Conservation (phyloP, 441 rosid genomes). For the Adansonia rubrostipa region DNA sequence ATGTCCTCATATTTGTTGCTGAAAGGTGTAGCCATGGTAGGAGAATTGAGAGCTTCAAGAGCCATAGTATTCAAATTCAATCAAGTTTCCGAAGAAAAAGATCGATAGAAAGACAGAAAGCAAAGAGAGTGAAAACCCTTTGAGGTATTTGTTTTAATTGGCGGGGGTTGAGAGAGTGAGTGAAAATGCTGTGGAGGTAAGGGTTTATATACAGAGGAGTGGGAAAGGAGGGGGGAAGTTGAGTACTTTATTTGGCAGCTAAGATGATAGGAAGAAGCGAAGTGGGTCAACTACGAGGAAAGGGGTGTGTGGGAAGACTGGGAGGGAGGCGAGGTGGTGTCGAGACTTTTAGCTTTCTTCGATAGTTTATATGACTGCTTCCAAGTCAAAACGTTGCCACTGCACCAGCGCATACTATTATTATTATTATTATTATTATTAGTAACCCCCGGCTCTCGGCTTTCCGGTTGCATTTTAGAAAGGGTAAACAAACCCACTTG, state of each 20-base stretch:
- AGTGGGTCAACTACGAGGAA: slow-evolving; percentile 11
- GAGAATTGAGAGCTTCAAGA: slow-evolving; percentile 75
- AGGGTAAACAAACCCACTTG: slow-evolving; percentile 7
- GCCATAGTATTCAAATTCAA: not conserved
- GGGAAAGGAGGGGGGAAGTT: not conserved
- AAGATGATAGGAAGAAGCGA: not conserved
- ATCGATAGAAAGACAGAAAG: slow-evolving; percentile 4
- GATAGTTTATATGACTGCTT: not conserved
- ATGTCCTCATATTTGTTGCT: slow-evolving; percentile 38
- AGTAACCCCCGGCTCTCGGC: no score
- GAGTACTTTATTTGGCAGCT: not conserved
- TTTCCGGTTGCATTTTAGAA: slow-evolving; percentile 1
- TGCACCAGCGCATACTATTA: not conserved
- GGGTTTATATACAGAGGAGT: slow-evolving; percentile 15
- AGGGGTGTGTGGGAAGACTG: not conserved
- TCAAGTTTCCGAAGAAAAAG: not conserved
- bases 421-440: not conserved
- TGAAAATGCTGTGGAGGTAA: slow-evolving; percentile 15
- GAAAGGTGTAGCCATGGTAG: slow-evolving; percentile 45
- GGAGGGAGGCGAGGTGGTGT: no score
- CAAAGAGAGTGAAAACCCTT: not conserved
- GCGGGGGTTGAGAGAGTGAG: slow-evolving; percentile 2
- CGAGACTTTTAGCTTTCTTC: not conserved
- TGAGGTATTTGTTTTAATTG: not conserved
- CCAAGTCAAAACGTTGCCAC: slow-evolving; percentile 3